These are phyloP conservation scores for Dictyostelium capitatum DNA, from an alignment of 78 protist species.

Conservation along the genomic window DNA sequence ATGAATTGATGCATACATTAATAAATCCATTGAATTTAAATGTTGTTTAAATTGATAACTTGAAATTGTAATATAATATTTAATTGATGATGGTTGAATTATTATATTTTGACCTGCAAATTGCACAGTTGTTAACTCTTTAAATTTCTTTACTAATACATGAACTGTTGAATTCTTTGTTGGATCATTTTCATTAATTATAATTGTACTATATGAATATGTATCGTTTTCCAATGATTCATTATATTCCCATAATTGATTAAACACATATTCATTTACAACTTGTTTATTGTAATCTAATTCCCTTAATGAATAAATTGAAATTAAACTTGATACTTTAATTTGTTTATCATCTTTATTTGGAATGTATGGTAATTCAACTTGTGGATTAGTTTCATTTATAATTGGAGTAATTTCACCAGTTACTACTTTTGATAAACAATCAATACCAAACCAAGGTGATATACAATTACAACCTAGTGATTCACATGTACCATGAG, in stretches of 20 bases:
- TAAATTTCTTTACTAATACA: neutral
- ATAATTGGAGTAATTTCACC: neutral
- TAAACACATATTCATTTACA: neutral
- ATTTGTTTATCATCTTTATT: neutral
- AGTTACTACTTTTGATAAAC: neutral
- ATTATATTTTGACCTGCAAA: neutral
- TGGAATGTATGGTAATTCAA: neutral
- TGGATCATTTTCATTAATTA: neutral
- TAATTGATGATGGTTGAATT: neutral
- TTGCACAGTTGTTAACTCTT: neutral
- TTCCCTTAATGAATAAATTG: neutral
- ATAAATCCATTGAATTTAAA: neutral
- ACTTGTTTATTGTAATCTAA: neutral
- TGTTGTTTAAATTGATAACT: neutral
- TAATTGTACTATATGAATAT: neutral
- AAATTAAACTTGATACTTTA: neutral
- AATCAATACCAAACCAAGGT: neutral
- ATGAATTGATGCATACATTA: neutral
- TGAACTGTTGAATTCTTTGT: neutral
- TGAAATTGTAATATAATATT: neutral
- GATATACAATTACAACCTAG: neutral
- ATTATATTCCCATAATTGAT: neutral
- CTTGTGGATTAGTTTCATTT: neutral
- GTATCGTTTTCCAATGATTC: neutral
- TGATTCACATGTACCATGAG: neutral